Percentiles rank a stretch among this genome's conserved stretches.
These are phyloP conservation scores for Anthracocystis panici-leucophaei DNA, from an alignment of 1,284 basidiomycete genomes.

Conservation along the genomic window DNA sequence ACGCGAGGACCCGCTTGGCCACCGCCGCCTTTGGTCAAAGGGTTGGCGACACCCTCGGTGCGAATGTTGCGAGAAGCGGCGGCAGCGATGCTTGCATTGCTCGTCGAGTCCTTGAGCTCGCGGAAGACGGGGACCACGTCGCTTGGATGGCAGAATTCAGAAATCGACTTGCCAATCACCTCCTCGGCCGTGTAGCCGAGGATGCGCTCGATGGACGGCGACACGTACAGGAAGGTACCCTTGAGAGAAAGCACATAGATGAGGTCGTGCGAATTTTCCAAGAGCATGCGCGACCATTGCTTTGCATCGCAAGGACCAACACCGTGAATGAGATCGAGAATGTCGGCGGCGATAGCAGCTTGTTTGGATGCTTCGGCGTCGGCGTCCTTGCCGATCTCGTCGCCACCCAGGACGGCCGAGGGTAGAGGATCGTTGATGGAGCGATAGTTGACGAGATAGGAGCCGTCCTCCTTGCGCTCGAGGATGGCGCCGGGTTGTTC, in stretches of 20 bases:
- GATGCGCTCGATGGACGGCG: constrained; percentile 72
- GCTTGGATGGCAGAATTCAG: constrained; percentile 84
- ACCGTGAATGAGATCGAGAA: constrained; percentile 49
- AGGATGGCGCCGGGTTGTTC: constrained; percentile 87
- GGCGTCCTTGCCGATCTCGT: constrained; percentile 42
- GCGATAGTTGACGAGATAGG: constrained; percentile 64
- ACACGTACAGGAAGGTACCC: constrained; percentile 91
- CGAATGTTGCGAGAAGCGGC: constrained; percentile 59
- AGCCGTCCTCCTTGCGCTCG: constrained; percentile 66
- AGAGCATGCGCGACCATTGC: constrained; percentile 60
- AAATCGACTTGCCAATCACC: constrained; percentile 82
- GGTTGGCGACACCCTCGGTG: constrained; percentile 57
- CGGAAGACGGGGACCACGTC: constrained; percentile 91
- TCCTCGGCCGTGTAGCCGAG: constrained; percentile 75
- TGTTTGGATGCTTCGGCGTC: constrained; percentile 49
- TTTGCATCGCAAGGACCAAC: constrained; percentile 50
- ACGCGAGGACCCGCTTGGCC: constrained; percentile 65
- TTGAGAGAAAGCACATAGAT: constrained; percentile 91
- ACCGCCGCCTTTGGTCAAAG: constrained; percentile 62
- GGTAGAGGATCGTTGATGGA: constrained; percentile 50
- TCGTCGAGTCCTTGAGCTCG: constrained; percentile 84
- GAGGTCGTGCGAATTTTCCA: constrained; percentile 75
- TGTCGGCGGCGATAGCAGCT: constrained; percentile 50
- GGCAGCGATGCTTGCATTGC: constrained; percentile 68
- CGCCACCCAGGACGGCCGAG: constrained; percentile 33